Percentiles rank a stretch among this genome's conserved stretches.
phyloP scores from a whole-genome alignment of 1,284 basidiomycete genomes.

The Exobasidium cylindrosporum region DNA sequence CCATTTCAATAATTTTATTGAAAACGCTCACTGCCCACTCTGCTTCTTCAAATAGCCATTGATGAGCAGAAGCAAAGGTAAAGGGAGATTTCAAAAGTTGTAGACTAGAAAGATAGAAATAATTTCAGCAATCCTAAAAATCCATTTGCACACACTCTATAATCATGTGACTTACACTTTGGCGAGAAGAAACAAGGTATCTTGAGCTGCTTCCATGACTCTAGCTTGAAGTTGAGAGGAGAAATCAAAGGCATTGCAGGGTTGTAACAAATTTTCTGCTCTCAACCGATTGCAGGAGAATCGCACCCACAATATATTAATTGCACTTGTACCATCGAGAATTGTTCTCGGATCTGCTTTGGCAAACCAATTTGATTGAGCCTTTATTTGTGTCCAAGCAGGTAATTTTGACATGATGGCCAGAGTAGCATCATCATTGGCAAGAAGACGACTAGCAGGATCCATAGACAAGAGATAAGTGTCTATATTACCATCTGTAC shows the following conservation, averaged over 20 bases:
- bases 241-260: neutral
- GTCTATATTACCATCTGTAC: neutral
- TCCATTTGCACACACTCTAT: too few species aligned
- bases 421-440: conserved; percentile 1
- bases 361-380: neutral
- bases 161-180: neutral
- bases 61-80: neutral
- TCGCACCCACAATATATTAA: conserved; percentile 1
- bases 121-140: too few species aligned
- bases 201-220: conserved; percentile 1
- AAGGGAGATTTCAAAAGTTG: neutral
- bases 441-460: neutral
- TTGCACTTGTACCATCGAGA: neutral
- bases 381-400: neutral
- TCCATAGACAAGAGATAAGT: neutral
- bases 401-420: neutral
- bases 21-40: neutral
- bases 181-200: neutral
- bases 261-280: conserved; percentile 4
- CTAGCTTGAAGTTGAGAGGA: neutral
- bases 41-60: conserved; percentile 2
- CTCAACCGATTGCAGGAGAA: conserved; percentile 1
- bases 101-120: neutral
- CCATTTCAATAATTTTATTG: neutral
- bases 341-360: neutral